Conservation (phyloP, 2,329 filamentous ascomycete species). For the Dichotomopilus funicola region DNA sequence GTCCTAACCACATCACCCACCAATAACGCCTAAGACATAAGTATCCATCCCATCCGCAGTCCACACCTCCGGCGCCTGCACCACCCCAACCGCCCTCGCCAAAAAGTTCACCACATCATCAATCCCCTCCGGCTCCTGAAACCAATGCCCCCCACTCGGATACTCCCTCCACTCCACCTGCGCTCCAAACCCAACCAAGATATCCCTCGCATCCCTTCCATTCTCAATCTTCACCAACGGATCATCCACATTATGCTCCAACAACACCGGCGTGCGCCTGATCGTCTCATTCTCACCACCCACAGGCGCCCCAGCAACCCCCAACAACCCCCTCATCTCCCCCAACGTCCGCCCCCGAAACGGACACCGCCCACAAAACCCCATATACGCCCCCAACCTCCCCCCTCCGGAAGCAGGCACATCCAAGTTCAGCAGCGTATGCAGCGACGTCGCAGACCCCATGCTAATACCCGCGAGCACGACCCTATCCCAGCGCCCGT, state of each 20-base stretch:
- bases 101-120: slow-evolving; percentile 30
- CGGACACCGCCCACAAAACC: slow-evolving; percentile 33
- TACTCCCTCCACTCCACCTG: slow-evolving; percentile 38
- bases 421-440: slow-evolving; percentile 33
- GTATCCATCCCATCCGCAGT: not conserved
- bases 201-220: slow-evolving; percentile 31
- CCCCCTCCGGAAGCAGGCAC: slow-evolving; percentile 16
- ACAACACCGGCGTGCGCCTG: slow-evolving; percentile 37
- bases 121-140: slow-evolving; percentile 37
- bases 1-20: no score
- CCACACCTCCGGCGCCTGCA: not conserved
- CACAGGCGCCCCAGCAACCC: slow-evolving; percentile 19
- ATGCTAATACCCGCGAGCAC: slow-evolving; percentile 42
- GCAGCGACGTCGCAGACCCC: slow-evolving; percentile 37
- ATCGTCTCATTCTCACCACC: slow-evolving; percentile 28
- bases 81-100: slow-evolving; percentile 5
- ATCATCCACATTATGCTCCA: slow-evolving; percentile 42
- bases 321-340: slow-evolving; percentile 30
- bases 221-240: slow-evolving; percentile 33
- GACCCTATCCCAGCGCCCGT: slow-evolving; percentile 33
- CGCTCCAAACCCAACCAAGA: slow-evolving; percentile 33
- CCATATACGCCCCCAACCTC: slow-evolving; percentile 32
- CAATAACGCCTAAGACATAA: not conserved
- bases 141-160: slow-evolving; percentile 37
- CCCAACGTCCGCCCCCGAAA: slow-evolving; percentile 29